Evolutionary conservation across 371 early-diverging fungal genomes (phyloP), one percentile per base, ranked within the genome.

Genomic region (Mucor saturninus): DNA sequence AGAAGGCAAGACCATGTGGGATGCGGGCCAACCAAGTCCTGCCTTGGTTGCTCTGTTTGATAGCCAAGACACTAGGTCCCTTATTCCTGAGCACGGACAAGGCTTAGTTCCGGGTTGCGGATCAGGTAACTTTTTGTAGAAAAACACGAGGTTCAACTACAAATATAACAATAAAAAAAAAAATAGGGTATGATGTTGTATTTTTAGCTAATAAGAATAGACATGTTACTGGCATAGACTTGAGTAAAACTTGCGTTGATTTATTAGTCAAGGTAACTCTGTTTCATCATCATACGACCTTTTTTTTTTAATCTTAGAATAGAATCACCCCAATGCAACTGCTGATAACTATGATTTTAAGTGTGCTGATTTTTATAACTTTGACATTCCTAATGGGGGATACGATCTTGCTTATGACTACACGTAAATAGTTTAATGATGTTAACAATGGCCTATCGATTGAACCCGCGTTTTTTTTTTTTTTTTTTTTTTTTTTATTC

Each of bases 81-180:
- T 85, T 52, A 74, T 91, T 40, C 90, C 90, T 39, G 45, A 72
- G 14, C 49, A 71, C n/a, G 90, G 88, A 29, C 71, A 66, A 43
- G 89, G 79, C 21, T 79, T 95, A 10, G 92, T 95, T 30, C 94
- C 95, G 2, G 95, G 95, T 13, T 94, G 95, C 59, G 95, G 95
- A 7, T 74, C 86, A 30, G 91, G 78, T 73, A 69, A 37, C 14
- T 51, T 50, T 30, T 50, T 50, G 31, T 50, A 35, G 14, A 49
- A 28, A 55, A 61, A 51, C 39, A 45, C 60, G 38, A 40, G 50
- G 51, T 56, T 60, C 5, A 51, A 26, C 13, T 50, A 21, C 51
- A 26, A 26, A 37, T 38, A 54, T 59, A 29, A 29, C 35, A 35
- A 51, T 42, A 46, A 26, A 9, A 14, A 29, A 29, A 28, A 11